Evolutionary conservation across 345 rosid species (phyloP), one percentile per base, ranked within the genome.

Genomic region (Euclidium syriacum): DNA sequence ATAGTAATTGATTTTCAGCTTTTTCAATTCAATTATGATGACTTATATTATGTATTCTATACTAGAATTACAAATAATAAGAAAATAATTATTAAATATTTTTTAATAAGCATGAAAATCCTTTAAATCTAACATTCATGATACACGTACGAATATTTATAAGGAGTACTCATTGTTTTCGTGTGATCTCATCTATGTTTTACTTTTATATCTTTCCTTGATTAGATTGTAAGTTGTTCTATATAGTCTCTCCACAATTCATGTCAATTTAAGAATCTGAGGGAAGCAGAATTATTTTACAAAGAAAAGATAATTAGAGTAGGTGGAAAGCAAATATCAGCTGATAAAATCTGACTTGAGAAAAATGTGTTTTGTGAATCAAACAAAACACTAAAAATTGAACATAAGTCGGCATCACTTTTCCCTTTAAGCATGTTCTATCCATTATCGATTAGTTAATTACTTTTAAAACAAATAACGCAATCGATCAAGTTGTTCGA

Each of bases 391-490:
- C 39, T 56, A 56, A 12, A 56, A 38, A 56, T 14, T 26, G 14
- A 58, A 58, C 39, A 58, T 17, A 3, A 44, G 64, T 58, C 51
- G 12, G 29, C 39, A 18, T 42, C 64, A 27, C 26, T 58, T 58
- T 41, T 58, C 51, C 18, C 64, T 58, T 42, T 42, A 58, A 58
- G 40, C 52, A 58, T 58, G 52, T 58, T 42, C 64, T 52, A 43
- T 42, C 64, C 29, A 58, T 58, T 18, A 10, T 39, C 49, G 38
- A 16, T 27, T 26, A 40, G 17, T 18, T 41, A 40, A 26, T 6
- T 40, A 40, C 39, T 17, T 11, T 26, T 8, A 25, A n/a, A 40
- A 23, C 62, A 26, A 26, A 57, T 40, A 16, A 39, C 39, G 49
- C 25, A 26, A 27, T 25, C 25, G 40, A 57, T 16, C 36, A 26